Percentiles rank a stretch among this genome's conserved stretches.
These are phyloP conservation scores for Chenopodium berlandieri DNA, from an alignment of 148 eudicot species.

Conservation along the genomic window DNA sequence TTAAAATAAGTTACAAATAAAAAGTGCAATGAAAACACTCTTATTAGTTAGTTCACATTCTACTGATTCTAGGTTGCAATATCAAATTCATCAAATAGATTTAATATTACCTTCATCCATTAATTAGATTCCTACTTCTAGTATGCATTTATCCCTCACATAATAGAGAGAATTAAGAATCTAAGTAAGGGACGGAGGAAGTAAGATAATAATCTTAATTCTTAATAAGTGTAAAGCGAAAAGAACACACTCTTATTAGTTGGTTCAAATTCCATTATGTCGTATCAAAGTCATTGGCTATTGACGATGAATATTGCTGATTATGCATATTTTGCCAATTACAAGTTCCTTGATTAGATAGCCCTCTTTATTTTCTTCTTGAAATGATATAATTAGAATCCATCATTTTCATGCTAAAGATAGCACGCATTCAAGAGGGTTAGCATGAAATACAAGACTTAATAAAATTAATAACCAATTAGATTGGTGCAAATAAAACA, in stretches of 20 bases:
- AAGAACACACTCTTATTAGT: neutral
- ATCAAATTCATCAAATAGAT: neutral
- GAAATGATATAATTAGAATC: conserved; percentile 7
- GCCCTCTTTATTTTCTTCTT: neutral
- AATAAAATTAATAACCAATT: conserved; percentile 12
- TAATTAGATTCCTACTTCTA: neutral
- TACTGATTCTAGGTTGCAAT: neutral
- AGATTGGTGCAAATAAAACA: conserved; percentile 6
- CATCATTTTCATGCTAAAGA: conserved; percentile 10
- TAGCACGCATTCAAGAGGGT: conserved; percentile 2
- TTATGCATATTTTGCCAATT: neutral
- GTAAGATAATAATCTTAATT: too few relatives aligned
- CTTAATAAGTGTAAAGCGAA: neutral
- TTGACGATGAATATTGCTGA: neutral
- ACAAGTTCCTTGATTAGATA: neutral
- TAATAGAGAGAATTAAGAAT: too few relatives aligned
- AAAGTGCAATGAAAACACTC: neutral
- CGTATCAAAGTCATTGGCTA: neutral
- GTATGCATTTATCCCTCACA: too few relatives aligned
- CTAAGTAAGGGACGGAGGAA: too few relatives aligned
- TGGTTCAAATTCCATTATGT: too few relatives aligned
- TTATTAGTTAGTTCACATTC: too few relatives aligned
- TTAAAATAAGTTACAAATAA: too few relatives aligned
- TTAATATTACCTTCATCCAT: neutral
- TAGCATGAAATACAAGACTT: conserved; percentile 15